phyloP scores from a whole-genome alignment of 441 rosid genomes.

The Pelargonium cotyledonis region DNA sequence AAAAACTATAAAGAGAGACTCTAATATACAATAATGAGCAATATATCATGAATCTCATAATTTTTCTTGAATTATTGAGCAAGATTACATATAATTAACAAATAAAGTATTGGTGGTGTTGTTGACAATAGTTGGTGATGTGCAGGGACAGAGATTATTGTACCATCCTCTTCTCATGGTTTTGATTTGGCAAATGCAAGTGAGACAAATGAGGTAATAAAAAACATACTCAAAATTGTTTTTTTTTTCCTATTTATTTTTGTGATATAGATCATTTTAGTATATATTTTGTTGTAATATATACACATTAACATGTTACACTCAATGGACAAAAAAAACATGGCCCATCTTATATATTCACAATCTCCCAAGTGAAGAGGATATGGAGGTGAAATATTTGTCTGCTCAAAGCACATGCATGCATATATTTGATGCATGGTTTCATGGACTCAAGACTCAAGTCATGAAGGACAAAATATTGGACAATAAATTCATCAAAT shows the following conservation, averaged over 20 bases:
- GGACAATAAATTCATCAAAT: no score
- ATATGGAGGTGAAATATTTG: no score
- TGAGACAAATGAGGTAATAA: conserved; percentile 23
- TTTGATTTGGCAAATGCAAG: background rate
- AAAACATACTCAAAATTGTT: background rate
- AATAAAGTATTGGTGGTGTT: background rate
- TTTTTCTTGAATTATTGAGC: background rate
- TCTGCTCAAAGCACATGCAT: background rate
- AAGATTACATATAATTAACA: background rate
- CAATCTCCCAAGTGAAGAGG: no score
- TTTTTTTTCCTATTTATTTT: background rate
- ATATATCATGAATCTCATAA: background rate
- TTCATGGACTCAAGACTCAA: no score
- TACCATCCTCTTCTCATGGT: conserved; percentile 16
- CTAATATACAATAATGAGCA: no score
- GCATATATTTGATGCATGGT: background rate
- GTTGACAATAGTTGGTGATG: conserved; percentile 1
- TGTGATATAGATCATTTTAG: background rate
- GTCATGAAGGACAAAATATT: no score
- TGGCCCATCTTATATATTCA: background rate
- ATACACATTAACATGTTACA: no score
- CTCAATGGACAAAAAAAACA: no score
- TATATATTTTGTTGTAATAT: background rate
- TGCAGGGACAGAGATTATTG: conserved; percentile 26
- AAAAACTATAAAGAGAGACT: no score